phyloP scores from a whole-genome alignment of 139 green algal species.

The Picochlorum sp. region DNA sequence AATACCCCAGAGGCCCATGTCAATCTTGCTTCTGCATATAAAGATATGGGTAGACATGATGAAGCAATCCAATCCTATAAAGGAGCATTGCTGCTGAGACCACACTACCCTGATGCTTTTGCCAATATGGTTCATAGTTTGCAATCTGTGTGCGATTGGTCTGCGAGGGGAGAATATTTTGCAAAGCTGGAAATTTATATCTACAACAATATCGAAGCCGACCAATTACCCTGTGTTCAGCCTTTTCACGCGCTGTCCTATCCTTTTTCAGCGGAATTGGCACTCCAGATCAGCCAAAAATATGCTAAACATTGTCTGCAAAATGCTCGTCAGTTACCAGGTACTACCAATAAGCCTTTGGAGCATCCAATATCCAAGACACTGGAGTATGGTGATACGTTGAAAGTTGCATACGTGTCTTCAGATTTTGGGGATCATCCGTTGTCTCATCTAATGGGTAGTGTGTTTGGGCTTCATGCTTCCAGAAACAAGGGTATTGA shows the following conservation, averaged over 20 bases:
- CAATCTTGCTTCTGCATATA: slow-evolving; percentile 70
- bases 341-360: slow-evolving; percentile 12
- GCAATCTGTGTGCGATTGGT: slow-evolving; percentile 83
- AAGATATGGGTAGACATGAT: slow-evolving; percentile 60
- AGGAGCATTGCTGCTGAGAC: slow-evolving; percentile 47
- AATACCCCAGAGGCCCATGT: slow-evolving; percentile 49
- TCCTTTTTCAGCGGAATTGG: slow-evolving; percentile 60
- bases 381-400: slow-evolving; percentile 35
- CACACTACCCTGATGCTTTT: slow-evolving; percentile 70
- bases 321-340: slow-evolving; percentile 2
- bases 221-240: slow-evolving; percentile 63
- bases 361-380: slow-evolving; percentile 8
- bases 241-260: slow-evolving; percentile 93
- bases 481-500: slow-evolving; percentile 42
- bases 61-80: slow-evolving; percentile 60
- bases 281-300: slow-evolving; percentile 37
- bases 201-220: slow-evolving; percentile 39
- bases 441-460: slow-evolving; percentile 81
- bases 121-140: slow-evolving; percentile 76
- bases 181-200: slow-evolving; percentile 32
- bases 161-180: slow-evolving; percentile 52
- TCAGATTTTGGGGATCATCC: slow-evolving; percentile 90
- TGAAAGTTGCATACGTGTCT: slow-evolving; percentile 65
- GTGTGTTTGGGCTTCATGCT: slow-evolving; percentile 74
- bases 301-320: slow-evolving; percentile 33